These are phyloP conservation scores for Leucocoprinus leucothites DNA, from an alignment of 768 basidiomycete genomes.

Conservation along the genomic window DNA sequence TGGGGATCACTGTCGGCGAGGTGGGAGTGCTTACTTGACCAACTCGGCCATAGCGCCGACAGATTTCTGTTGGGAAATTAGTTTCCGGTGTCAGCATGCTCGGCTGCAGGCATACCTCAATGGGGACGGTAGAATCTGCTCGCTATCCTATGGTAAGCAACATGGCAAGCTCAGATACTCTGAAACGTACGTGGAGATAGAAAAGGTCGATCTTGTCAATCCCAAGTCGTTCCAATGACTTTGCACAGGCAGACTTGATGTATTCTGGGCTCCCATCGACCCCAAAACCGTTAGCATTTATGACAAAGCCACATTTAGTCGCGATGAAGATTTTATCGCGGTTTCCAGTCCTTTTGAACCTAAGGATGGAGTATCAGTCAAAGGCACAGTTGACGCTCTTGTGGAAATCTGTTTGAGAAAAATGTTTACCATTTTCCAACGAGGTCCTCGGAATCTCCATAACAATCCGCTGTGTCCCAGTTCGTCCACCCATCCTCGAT, in stretches of 20 bases:
- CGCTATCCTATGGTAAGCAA: constrained; percentile 17
- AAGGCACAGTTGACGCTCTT: too few relatives aligned
- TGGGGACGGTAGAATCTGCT: constrained; percentile 39
- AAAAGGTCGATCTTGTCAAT: constrained; percentile 42
- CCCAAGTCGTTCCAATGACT: constrained; percentile 38
- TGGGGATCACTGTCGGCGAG: background rate
- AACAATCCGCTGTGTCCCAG: constrained; percentile 50
- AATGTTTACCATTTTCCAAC: constrained; percentile 39
- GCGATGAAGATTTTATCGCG: constrained; percentile 60
- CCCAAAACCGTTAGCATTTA: constrained; percentile 11
- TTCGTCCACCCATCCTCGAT: constrained; percentile 37
- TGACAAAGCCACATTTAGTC: constrained; percentile 40
- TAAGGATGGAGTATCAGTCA: too few relatives aligned
- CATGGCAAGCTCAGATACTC: background rate
- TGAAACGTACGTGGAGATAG: constrained; percentile 30
- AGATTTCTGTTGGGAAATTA: constrained; percentile 24
- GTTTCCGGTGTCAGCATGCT: background rate
- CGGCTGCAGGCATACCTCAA: constrained; percentile 35
- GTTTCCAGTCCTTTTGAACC: constrained; percentile 52
- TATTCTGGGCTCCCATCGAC: constrained; percentile 35
- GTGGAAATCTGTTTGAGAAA: too few relatives aligned
- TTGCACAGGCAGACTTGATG: constrained; percentile 32
- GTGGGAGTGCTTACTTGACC: constrained; percentile 36
- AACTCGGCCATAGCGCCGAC: constrained; percentile 49
- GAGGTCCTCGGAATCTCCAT: constrained; percentile 19